Evolutionary conservation across 352 stramenopile species (phyloP).

Genomic region (Phytophthora multivora): DNA sequence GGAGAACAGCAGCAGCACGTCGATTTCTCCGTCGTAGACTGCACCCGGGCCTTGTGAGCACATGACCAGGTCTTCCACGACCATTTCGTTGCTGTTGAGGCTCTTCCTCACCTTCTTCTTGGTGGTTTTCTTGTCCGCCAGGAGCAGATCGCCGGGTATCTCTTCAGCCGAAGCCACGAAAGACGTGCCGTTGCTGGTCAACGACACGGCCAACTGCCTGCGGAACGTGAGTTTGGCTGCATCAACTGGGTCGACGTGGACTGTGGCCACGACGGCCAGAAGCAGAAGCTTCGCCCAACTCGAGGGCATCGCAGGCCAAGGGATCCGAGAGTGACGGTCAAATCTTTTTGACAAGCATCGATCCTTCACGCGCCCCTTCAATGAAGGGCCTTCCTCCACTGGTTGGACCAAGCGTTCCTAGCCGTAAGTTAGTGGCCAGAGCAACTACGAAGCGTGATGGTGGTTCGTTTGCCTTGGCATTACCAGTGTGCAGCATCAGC

Average conservation of each 20-base stretch:
- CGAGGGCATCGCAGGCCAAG: not conserved
- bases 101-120: conserved; percentile 30
- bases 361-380: not conserved
- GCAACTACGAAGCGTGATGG: too few species aligned
- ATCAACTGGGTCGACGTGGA: not conserved
- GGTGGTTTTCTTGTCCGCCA: conserved; percentile 19
- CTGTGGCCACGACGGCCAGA: not conserved
- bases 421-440: too few species aligned
- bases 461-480: too few species aligned
- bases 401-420: too few species aligned
- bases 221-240: conserved; percentile 6
- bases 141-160: conserved; percentile 15
- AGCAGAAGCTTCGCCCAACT: not conserved
- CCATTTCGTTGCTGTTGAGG: conserved; percentile 5
- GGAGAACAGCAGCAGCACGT: conserved; percentile 58
- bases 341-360: conserved; percentile 12
- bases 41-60: conserved; percentile 12
- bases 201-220: conserved; percentile 17
- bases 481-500: too few species aligned
- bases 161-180: conserved; percentile 14
- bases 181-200: conserved; percentile 16
- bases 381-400: too few species aligned
- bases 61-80: conserved; percentile 25
- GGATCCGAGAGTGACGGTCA: conserved; percentile 18
- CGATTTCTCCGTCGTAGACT: conserved; percentile 29